Evolutionary conservation across 805 yeast genomes (phyloP), one percentile per base, ranked within the genome.

Genomic region (Wickerhamiella kurtzmanii): DNA sequence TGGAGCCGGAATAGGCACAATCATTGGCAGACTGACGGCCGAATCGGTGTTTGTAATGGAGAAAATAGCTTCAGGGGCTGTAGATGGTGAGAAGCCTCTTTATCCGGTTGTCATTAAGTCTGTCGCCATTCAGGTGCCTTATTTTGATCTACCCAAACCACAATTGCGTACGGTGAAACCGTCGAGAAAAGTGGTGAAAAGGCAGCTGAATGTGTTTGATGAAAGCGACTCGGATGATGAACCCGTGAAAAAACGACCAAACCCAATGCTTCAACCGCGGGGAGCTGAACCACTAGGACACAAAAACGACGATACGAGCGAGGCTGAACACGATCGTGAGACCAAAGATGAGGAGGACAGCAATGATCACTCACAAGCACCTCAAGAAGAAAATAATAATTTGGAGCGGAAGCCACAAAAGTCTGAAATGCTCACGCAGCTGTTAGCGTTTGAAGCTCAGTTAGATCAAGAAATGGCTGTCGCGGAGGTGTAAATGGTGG

Each of bases 1-100:
- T 37, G 63, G 71, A 46, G 66, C 69, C 51, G 62, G 67, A 22
- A 65, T 62, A 44, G 60, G 65, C 51, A 68, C 77, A 13, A 54
- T 77, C 19, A 68, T 80, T 53, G 89, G 88, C 2, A 72, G 74
- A 49, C 64, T 80, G 13, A 70, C 71, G 2, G 83, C 76, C 2
- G 74, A 74, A 32, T 65, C 79, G 0, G 67, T 76, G 3, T 82
- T 35, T 22, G 45, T 43, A 3, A 9, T 43, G 25, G 39, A 38
- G 18, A 18, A 20, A 11, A 76, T 80, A 3, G 59, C 67, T 2
- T 74, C 72, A 37, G 65, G 71, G 13, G 81, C 76, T 51, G 46
- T 70, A 39, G 67, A 66, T 22, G 68, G 60, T 3, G 69, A 64
- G 22, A 54, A 58, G 17, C 82, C 80, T 1, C 37, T 75, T 11